Base-by-base conservation (phyloP, 306 rosid genomes). In the Cucumis cinereus region DNA sequence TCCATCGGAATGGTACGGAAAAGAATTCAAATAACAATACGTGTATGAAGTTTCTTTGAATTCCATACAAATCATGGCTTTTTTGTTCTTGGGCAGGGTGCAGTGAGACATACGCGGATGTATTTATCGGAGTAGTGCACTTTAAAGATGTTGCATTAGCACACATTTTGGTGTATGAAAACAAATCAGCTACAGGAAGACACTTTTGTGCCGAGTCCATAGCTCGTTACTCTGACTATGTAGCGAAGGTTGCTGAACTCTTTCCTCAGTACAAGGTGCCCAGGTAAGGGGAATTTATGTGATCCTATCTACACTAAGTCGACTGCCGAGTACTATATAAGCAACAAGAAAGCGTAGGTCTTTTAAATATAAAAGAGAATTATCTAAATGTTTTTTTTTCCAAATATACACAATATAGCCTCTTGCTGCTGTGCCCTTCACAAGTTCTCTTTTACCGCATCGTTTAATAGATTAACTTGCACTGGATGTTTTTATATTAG, bases 121-220 rank as follows among this genome's bases (percentile, higher is more conserved):
- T 84, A 43, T 90, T 85, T 70, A 88, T 90, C 82, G 98, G 97
- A 62, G 64, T 79, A 19, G 94, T 89, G 38, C 97, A 93, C 81
- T 93, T 93, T 63, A 93, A 93, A 80, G 98, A 93, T 83, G 96
- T 91, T 36, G 98, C 97, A 52, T 80, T 87, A 40, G 96, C 97
- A 45, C 98, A 93, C 81, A 83, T 91, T 77, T 78, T 93, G 86
- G 94, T 88, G 61, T 93, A 88, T 62, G 96, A 93, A 79, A 91
- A 90, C 88, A 88, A 90, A 82, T 71, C 85, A 30, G 94, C 96
- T 15, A 56, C 88, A 36, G 96, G 98, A 64, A 88, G 98, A 80
- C 98, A 93, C 83, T 0, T 85, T 83, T 88, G 98, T 73, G 83
- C 89, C 22, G 98, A 93, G 82, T 85, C 97, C 12, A 84, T 90